These are phyloP conservation scores for Primulina huaijiensis DNA, from an alignment of 257 asterid genomes.

Conservation along the genomic window DNA sequence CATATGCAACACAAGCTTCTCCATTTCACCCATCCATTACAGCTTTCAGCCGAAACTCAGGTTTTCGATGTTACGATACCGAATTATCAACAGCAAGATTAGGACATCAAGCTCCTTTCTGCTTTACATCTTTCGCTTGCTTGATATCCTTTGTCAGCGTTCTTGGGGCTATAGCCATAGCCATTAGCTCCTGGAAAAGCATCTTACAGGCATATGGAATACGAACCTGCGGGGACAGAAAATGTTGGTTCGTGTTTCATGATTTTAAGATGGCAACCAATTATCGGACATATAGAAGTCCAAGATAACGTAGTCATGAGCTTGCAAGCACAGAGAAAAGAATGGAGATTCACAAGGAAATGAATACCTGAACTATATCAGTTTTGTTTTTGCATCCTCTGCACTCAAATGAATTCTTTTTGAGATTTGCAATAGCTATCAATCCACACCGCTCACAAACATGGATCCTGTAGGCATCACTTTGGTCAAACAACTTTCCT, in stretches of 20 bases:
- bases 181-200: slow-evolving; percentile 91
- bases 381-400: slow-evolving; percentile 95
- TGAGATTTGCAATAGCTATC: slow-evolving; percentile 89
- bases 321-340: background rate
- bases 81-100: background rate
- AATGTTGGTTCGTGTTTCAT: background rate
- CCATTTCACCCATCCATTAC: background rate
- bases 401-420: slow-evolving; percentile 91
- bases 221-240: slow-evolving; percentile 54
- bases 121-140: slow-evolving; percentile 52
- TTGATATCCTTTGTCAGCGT: slow-evolving; percentile 89
- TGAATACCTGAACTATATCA: slow-evolving; percentile 79
- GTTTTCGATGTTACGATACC: background rate
- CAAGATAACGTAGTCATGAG: background rate
- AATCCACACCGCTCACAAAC: slow-evolving; percentile 89
- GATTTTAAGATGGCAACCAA: background rate
- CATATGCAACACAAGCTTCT: background rate
- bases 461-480: slow-evolving; percentile 93
- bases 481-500: slow-evolving; percentile 93
- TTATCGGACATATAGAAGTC: background rate
- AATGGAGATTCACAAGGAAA: background rate
- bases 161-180: slow-evolving; percentile 98
- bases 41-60: background rate
- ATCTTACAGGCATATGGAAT: slow-evolving; percentile 94
- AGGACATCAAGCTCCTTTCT: slow-evolving; percentile 42